Evolutionary conservation across 2,329 filamentous ascomycete genomes (phyloP).

Genomic region (Arthrobotrys entomopaga): DNA sequence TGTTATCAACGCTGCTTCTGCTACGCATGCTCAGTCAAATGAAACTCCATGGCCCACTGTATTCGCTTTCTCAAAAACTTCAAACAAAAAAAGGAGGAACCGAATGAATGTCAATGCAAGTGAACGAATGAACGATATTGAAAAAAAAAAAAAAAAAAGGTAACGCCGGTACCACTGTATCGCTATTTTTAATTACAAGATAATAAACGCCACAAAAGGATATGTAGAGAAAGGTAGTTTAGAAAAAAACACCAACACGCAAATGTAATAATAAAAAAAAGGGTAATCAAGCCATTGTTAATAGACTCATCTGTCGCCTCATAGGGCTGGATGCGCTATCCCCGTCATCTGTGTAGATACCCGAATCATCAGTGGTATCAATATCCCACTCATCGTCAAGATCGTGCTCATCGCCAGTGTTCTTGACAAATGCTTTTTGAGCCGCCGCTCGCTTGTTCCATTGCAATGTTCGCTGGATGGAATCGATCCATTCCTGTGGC

Average conservation of each 20-base stretch:
- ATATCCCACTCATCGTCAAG: conserved; percentile 83
- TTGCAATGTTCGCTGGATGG: conserved; percentile 86
- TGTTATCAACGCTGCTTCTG: not conserved
- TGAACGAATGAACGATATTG: conserved; percentile 6
- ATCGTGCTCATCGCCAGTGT: conserved; percentile 60
- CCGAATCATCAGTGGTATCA: conserved; percentile 76
- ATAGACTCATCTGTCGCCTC: conserved; percentile 77
- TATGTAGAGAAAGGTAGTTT: conserved; percentile 6
- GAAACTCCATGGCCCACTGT: conserved; percentile 14
- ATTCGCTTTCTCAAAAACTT: conserved; percentile 11
- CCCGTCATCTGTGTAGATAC: conserved; percentile 76
- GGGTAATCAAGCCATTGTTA: conserved; percentile 66
- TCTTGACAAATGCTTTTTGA: conserved; percentile 81
- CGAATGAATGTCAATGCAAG: conserved; percentile 6
- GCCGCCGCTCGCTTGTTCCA: conserved; percentile 95
- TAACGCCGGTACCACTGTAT: conserved; percentile 28
- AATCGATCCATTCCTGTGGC: conserved; percentile 95
- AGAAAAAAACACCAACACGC: too few species aligned
- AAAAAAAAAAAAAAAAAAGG: conserved; percentile 12
- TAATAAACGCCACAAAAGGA: conserved; percentile 2
- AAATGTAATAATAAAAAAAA: not conserved
- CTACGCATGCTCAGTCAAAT: not conserved
- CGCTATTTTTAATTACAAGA: conserved; percentile 40
- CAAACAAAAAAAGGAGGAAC: conserved; percentile 12
- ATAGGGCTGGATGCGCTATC: conserved; percentile 75